A percentile compares a stretch with the other conserved stretches of the same genome.
Evolutionary conservation across 2,329 filamentous ascomycete genomes (phyloP).

Genomic region (Aspergillus sp.): DNA sequence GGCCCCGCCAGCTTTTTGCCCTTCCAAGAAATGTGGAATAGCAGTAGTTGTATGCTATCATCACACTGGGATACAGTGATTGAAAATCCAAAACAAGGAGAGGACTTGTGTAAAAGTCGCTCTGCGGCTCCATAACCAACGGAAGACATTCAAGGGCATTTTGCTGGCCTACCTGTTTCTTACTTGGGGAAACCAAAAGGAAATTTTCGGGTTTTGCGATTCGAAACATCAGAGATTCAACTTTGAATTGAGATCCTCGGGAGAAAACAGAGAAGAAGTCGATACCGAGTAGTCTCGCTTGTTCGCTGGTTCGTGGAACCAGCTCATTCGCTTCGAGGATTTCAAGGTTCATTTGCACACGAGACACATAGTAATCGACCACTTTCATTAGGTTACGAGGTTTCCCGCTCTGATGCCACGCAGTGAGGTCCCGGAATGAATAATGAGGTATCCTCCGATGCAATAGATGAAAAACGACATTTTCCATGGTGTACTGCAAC

Average conservation of each 20-base stretch:
- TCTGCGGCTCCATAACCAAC: conserved; percentile 95
- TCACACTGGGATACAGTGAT: conserved; percentile 91
- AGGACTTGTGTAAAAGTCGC: conserved; percentile 86
- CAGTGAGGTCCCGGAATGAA: conserved; percentile 69
- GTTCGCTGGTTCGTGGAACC: conserved; percentile 83
- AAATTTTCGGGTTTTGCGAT: conserved; percentile 98
- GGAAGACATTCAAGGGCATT: conserved; percentile 93
- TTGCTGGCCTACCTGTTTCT: conserved; percentile 87
- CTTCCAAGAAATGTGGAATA: conserved; percentile 94
- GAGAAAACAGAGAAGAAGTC: conserved; percentile 97
- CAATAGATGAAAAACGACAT: conserved; percentile 85
- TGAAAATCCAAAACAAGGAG: conserved; percentile 92
- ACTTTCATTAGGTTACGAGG: conserved; percentile 68
- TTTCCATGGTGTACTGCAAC: conserved; percentile 93
- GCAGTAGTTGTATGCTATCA: conserved; percentile 99
- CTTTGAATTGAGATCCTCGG: conserved; percentile 94
- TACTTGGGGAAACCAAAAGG: conserved; percentile 80
- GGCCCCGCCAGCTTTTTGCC: conserved; percentile 80
- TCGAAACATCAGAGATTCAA: conserved; percentile 97
- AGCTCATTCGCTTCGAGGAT: conserved; percentile 89
- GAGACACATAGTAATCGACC: conserved; percentile 69
- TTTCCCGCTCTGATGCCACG: conserved; percentile 71
- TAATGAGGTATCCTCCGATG: conserved; percentile 88
- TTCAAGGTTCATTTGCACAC: conserved; percentile 79
- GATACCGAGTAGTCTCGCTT: conserved; percentile 84